Base-by-base conservation (phyloP, 2,329 filamentous ascomycete species). In the Scedosporium minutisporum region DNA sequence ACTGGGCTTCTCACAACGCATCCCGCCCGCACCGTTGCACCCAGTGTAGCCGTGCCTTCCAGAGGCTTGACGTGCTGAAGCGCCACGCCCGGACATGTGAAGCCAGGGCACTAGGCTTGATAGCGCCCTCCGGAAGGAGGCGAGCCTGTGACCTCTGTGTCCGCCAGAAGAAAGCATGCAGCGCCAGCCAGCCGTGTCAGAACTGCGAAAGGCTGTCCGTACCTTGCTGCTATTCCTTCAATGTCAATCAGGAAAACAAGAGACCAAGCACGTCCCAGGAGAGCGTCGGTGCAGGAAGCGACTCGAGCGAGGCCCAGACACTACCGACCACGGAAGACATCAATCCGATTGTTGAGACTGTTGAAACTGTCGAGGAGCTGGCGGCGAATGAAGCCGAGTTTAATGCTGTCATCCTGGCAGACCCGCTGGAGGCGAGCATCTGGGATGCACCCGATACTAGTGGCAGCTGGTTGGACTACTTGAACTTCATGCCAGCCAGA, bases 131-230 rank as follows among this genome's bases (percentile, higher is more conserved):
- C 1, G 67, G 65, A 21, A 68, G 69, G 41, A 67, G 69, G 33
- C 67, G 72, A 5, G 72, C 72, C 21, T 75, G 73, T 60, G 72
- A 73, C 65, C 70, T 71, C 14, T 91, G 88, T 70, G 82, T 90
- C 46, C 83, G 88, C 21, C 82, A 89, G 51, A 93, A 93, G 74
- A 78, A 92, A 62, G 90, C 89, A 71, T 93, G 90, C 75, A 87
- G 90, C 76, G 90, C 90, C 74, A 79, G 72, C 21, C 82, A 88
- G 61, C 88, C 90, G 64, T 93, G 89, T 70, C 79, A 79, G 66
- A 90, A 90, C 72, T 88, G 86, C 72, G 75, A 74, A 65, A 82
- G 81, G 67, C 79, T 80, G 29, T 76, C 71, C 23, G 76, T 80
- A 27, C 80, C 82, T 18, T 85, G 82, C 67, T 69, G 88, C 46